A percentile compares a stretch with the other conserved stretches of the same genome.
These are phyloP conservation scores for Cantharellus anzutake DNA, from an alignment of 768 basidiomycete species.

Conservation along the genomic window DNA sequence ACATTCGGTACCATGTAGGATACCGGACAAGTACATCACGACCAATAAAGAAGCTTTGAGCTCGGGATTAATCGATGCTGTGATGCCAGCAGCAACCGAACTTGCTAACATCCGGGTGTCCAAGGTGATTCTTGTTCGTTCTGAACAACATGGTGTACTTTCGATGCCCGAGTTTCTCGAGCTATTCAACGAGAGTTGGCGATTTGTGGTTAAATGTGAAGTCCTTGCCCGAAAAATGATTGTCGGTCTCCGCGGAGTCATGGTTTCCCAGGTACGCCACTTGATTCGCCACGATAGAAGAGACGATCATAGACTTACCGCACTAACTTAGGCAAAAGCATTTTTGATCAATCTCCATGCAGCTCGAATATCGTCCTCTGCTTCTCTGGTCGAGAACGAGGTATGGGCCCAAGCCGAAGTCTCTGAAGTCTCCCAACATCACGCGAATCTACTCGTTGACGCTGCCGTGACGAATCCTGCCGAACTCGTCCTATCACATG, in stretches of 20 bases:
- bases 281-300: slow-evolving; percentile 5
- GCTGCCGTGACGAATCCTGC: slow-evolving; percentile 67
- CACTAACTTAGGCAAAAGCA: slow-evolving; percentile 44
- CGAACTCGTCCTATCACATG: slow-evolving; percentile 30
- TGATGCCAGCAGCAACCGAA: slow-evolving; percentile 64
- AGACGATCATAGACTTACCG: background rate
- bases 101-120: slow-evolving; percentile 69
- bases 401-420: slow-evolving; percentile 80
- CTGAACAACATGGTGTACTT: slow-evolving; percentile 62
- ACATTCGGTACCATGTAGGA: background rate
- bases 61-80: slow-evolving; percentile 23
- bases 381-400: slow-evolving; percentile 88
- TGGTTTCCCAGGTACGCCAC: slow-evolving; percentile 50
- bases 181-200: slow-evolving; percentile 75
- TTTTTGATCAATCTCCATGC: slow-evolving; percentile 83
- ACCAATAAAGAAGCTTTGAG: too few species aligned
- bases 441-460: slow-evolving; percentile 56
- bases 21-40: background rate
- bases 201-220: slow-evolving; percentile 78
- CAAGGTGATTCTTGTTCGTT: slow-evolving; percentile 53
- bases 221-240: slow-evolving; percentile 79
- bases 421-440: slow-evolving; percentile 39
- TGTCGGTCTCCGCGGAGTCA: slow-evolving; percentile 70
- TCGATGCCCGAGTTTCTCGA: slow-evolving; percentile 54
- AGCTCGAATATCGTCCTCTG: slow-evolving; percentile 51